Evolutionary conservation across 352 stramenopile species (phyloP).

Genomic region (Pythium aristosporum): DNA sequence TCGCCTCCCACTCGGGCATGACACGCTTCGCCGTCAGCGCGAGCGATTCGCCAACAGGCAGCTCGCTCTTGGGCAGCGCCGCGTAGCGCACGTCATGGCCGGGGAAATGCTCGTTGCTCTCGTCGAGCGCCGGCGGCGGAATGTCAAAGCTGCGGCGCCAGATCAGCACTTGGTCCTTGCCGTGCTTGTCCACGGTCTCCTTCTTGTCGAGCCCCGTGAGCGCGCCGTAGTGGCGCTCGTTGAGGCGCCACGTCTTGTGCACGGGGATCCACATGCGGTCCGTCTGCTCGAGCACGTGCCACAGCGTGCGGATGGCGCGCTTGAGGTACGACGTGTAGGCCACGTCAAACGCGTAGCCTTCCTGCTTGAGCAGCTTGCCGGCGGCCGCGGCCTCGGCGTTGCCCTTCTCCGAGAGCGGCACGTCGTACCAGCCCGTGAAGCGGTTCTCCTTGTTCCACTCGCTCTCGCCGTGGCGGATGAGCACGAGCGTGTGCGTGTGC

Average conservation of each 20-base stretch:
- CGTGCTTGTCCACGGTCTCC: slow-evolving; percentile 98
- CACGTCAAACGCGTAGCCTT: slow-evolving; percentile 94
- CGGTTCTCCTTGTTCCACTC: slow-evolving; percentile 95
- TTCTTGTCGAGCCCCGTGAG: slow-evolving; percentile 98
- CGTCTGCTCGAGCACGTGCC: slow-evolving; percentile 93
- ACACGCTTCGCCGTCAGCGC: slow-evolving; percentile 93
- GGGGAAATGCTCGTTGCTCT: slow-evolving; percentile 89
- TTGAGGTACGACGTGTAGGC: slow-evolving; percentile 96
- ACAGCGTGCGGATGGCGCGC: slow-evolving; percentile 93
- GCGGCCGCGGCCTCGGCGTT: slow-evolving; percentile 91
- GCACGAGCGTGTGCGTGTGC: slow-evolving; percentile 87
- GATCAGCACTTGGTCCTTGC: slow-evolving; percentile 92
- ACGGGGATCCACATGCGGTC: slow-evolving; percentile 96
- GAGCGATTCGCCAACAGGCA: slow-evolving; percentile 92
- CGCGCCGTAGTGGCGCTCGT: slow-evolving; percentile 98
- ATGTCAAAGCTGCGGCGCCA: slow-evolving; percentile 99
- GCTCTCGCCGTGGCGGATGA: slow-evolving; percentile 93
- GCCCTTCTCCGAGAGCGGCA: slow-evolving; percentile 88
- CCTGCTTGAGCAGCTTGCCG: slow-evolving; percentile 87
- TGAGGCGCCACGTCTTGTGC: slow-evolving; percentile 94
- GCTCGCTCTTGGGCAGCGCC: slow-evolving; percentile 76
- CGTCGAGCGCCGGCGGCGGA: slow-evolving; percentile 93
- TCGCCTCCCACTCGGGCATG: slow-evolving; percentile 89
- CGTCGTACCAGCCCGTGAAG: slow-evolving; percentile 95
- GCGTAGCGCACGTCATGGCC: slow-evolving; percentile 92